A percentile compares a stretch with the other conserved stretches of the same genome.
These are phyloP conservation scores for Globisporangium ultimum DNA, from an alignment of 352 stramenopile species.

Conservation along the genomic window DNA sequence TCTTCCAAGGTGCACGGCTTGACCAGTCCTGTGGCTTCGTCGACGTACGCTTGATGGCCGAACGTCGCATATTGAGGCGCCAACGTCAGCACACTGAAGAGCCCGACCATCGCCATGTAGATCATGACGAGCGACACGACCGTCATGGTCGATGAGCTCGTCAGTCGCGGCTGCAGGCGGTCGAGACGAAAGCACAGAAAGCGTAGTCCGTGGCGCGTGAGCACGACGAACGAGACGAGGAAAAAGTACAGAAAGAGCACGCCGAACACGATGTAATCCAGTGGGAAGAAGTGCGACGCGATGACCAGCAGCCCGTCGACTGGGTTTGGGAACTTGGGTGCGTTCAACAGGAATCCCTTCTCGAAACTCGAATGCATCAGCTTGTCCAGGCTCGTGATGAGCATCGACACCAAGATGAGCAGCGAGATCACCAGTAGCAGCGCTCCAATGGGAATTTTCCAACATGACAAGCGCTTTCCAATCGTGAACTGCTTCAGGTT, in stretches of 20 bases:
- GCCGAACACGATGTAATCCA: slow-evolving; percentile 83
- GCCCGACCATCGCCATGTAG: slow-evolving; percentile 77
- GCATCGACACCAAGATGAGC: slow-evolving; percentile 63
- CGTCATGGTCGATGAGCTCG: slow-evolving; percentile 70
- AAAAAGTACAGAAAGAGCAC: slow-evolving; percentile 82
- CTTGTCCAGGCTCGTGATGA: slow-evolving; percentile 82
- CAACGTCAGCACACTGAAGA: slow-evolving; percentile 79
- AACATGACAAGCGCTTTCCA: slow-evolving; percentile 41
- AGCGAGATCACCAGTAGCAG: slow-evolving; percentile 61
- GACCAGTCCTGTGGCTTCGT: slow-evolving; percentile 33
- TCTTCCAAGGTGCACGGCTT: slow-evolving; percentile 67
- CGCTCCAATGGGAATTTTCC: slow-evolving; percentile 69
- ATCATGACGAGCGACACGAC: slow-evolving; percentile 76
- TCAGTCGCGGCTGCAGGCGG: slow-evolving; percentile 66
- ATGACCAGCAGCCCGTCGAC: slow-evolving; percentile 75
- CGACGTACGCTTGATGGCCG: slow-evolving; percentile 67
- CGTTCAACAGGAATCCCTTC: slow-evolving; percentile 68
- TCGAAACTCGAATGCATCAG: slow-evolving; percentile 68
- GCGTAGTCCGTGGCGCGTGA: slow-evolving; percentile 71
- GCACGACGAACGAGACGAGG: slow-evolving; percentile 64
- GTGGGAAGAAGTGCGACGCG: slow-evolving; percentile 66
- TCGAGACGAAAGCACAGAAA: slow-evolving; percentile 80
- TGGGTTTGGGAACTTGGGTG: slow-evolving; percentile 60
- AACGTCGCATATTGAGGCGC: slow-evolving; percentile 86
- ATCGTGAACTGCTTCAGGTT: slow-evolving; percentile 59